Evolutionary conservation across 139 green algal species (phyloP), one percentile per base, ranked within the genome.

Genomic region (Chlamydomonas sp.): DNA sequence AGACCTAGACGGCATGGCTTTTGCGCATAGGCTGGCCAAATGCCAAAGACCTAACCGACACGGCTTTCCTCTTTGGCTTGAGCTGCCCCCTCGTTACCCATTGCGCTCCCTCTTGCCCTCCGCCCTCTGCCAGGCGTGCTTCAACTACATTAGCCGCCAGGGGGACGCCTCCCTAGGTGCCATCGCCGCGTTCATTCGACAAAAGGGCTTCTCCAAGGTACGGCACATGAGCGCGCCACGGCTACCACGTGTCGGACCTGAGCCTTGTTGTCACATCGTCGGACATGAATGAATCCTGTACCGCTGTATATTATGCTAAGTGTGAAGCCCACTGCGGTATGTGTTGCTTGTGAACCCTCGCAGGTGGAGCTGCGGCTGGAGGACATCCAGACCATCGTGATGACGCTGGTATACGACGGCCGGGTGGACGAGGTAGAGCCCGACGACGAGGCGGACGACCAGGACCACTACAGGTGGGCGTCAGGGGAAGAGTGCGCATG

Each of bases 391-490:
- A 89, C 73, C 63, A 94, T 98, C 31, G 57, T 98, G 18, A 89
- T 96, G 69, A 97, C 95, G 9, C 91, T 98, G 1, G 88, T 97
- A 20, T 97, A 95, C 77, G 96, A 98, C 87, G 93, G 95, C 15
- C 89, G 89, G 31, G 86, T 98, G 66, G 95, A 97, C 71, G 78
- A 90, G 88, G 92, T 94, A 62, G 92, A 91, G 49, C 77, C 83
- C 2, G 89, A 92, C 62, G 85, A 67, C 15, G 73, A 78, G 14
- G 78, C 88, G 17, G 75, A 84, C 71, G 91, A 93, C 10, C 84
- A 77, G 58, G 84, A 90, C 49, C 89, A 90, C 61, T 79, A 83
- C 72, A 49, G 31, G 31, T 49, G 31, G 31, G 31, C 31, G 31
- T 49, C 31, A 49, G 31, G 31, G 31, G 31, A 49, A 49, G 31